Evolutionary conservation across 2,329 filamentous ascomycete species (phyloP).

Genomic region (Aspergillus sp.): DNA sequence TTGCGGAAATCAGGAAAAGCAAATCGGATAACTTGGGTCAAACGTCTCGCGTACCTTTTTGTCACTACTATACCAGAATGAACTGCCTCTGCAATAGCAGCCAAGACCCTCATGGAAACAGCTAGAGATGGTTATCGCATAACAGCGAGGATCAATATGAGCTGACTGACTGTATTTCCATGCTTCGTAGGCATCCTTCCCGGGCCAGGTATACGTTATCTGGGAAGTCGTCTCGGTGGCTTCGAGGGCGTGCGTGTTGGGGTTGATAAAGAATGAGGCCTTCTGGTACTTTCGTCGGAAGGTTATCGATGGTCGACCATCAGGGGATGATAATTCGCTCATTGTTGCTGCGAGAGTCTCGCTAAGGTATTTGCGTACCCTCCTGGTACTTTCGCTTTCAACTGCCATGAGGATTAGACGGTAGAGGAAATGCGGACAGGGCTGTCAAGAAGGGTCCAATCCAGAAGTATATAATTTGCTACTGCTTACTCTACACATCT

Average conservation of each 20-base stretch:
- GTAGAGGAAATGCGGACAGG: neutral
- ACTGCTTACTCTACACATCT: no score
- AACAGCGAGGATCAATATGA: neutral
- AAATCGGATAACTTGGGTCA: neutral
- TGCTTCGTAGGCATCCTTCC: conserved; percentile 54
- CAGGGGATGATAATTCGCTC: conserved; percentile 23
- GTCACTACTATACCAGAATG: conserved; percentile 50
- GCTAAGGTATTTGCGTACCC: conserved; percentile 32
- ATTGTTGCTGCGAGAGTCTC: conserved; percentile 24
- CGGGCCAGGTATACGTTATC: conserved; percentile 53
- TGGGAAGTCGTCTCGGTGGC: conserved; percentile 12
- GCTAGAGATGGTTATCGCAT: conserved; percentile 38
- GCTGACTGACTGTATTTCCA: conserved; percentile 48
- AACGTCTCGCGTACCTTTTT: conserved; percentile 48
- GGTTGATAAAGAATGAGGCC: conserved; percentile 26
- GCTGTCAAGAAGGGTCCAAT: no score
- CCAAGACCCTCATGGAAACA: conserved; percentile 55
- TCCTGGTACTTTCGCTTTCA: neutral
- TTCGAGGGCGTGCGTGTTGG: conserved; percentile 29
- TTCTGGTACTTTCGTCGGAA: conserved; percentile 26
- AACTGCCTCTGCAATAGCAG: conserved; percentile 55
- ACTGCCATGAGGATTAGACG: neutral
- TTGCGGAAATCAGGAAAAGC: neutral
- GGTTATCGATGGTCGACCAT: conserved; percentile 29
- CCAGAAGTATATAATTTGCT: neutral